Evolutionary conservation across 148 eudicot species (phyloP), one percentile per base, ranked within the genome.

Genomic region (Salicornia ramosissima): DNA sequence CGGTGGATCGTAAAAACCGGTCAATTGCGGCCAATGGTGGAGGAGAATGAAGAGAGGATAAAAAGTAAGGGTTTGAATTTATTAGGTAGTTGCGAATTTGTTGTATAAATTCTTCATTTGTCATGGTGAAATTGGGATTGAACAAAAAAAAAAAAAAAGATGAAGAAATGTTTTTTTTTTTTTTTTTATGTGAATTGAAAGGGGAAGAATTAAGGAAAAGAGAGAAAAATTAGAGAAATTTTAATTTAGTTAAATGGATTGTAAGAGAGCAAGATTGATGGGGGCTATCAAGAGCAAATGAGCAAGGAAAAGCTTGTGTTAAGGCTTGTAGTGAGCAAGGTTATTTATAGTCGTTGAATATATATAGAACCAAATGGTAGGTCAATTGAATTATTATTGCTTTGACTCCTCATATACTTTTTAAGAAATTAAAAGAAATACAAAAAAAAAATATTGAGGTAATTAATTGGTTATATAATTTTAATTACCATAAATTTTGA

Each of bases 1-100:
- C 55, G 8, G 62, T 72, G 60, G 40, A 4, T 36, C 49, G 64
- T 69, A 83, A 80, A 69, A 89, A 84, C 69, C 80, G 78, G 51
- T 81, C 79, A 25, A 84, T 80, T 80, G 88, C 83, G 26, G 83
- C 70, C 12, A 81, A 54, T 68, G 88, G 85, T 54, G 88, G 83
- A 64, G 86, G 90, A 49, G 74, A 46, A 50, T 70, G 47, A 0
- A 34, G 62, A 13, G 57, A 29, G 10, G 43, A 15, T 31, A 60
- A 28, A 18, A 68, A 66, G 0, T 40, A 58, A 59, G 64, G 51
- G 55, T 40, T 65, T 66, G 79, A 25, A 22, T 73, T 75, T 47
- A 78, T 68, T 40, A 13, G 78, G 33, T 78, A 74, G 52, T 60
- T 67, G 36, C 68, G 39, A 43, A 68, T 31, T 28, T 68, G 61